A percentile compares a stretch with the other conserved stretches of the same genome.
Evolutionary conservation across 202 grass and related monocot species (phyloP).

Genomic region (Bolboschoenoplectus hybrid): DNA sequence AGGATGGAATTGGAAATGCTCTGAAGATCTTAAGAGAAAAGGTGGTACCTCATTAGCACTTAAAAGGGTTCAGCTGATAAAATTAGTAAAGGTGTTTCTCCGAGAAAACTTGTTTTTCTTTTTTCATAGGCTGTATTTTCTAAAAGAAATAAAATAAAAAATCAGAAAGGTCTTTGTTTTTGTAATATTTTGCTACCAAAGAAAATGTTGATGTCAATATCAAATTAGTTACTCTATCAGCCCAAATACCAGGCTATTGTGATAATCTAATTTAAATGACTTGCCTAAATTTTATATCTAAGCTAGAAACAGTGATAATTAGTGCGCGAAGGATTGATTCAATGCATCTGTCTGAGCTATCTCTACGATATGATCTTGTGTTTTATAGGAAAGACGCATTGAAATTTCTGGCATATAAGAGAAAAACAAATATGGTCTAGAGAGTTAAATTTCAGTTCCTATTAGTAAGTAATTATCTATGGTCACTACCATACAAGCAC

Average conservation of each 20-base stretch:
- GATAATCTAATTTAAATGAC: neutral
- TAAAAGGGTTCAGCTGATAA: neutral
- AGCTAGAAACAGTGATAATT: neutral
- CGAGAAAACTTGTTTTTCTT: neutral
- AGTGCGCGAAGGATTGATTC: neutral
- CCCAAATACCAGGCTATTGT: neutral
- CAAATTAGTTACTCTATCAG: neutral
- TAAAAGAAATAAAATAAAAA: neutral
- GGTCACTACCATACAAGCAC: constrained; percentile 41
- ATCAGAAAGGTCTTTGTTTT: neutral
- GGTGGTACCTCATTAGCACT: constrained; percentile 30
- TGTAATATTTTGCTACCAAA: neutral
- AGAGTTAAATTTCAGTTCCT: neutral
- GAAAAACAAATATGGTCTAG: constrained; percentile 24
- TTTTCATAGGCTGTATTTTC: neutral
- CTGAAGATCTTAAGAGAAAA: constrained; percentile 66
- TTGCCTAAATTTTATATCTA: neutral
- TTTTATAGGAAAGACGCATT: neutral
- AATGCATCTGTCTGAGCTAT: neutral
- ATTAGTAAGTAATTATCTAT: constrained; percentile 31
- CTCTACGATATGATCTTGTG: neutral
- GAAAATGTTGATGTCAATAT: neutral
- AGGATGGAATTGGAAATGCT: constrained; percentile 78
- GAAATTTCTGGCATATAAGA: constrained; percentile 34
- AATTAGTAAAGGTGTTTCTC: neutral